A percentile compares a stretch with the other conserved stretches of the same genome.
These are phyloP conservation scores for Fusarium gaditjirri DNA, from an alignment of 2,329 filamentous ascomycete species.

Conservation along the genomic window DNA sequence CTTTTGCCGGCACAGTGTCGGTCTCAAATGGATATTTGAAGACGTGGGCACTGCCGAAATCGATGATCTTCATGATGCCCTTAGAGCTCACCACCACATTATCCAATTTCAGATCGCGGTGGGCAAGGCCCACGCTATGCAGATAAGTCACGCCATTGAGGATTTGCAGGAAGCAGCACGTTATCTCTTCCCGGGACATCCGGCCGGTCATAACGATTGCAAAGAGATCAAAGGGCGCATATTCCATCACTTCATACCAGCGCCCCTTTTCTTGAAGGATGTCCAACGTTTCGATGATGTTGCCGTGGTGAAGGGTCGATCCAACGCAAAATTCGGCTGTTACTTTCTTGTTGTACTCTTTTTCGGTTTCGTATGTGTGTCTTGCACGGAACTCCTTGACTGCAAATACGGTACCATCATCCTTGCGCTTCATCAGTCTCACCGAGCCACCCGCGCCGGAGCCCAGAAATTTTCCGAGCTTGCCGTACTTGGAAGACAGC, in stretches of 20 bases:
- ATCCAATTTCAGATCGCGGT: conserved; percentile 95
- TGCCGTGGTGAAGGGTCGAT: conserved; percentile 95
- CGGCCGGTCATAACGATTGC: conserved; percentile 99
- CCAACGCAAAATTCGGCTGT: conserved; percentile 99
- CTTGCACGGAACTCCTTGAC: conserved; percentile 96
- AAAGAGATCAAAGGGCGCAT: conserved; percentile 94
- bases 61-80: conserved; percentile 99
- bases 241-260: conserved; percentile 99
- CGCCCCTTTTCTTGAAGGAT: conserved; percentile 93
- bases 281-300: conserved; percentile 97
- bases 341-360: conserved; percentile 97
- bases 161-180: conserved; percentile 93
- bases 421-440: conserved; percentile 90
- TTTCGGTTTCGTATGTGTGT: conserved; percentile 92
- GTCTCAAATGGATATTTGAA: conserved; percentile 98
- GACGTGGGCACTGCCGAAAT: conserved; percentile 97
- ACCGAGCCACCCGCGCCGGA: conserved; percentile 96
- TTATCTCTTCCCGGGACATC: conserved; percentile 91
- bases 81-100: conserved; percentile 97
- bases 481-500: conserved; percentile 90
- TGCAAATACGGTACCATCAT: conserved; percentile 92
- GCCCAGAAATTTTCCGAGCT: conserved; percentile 92
- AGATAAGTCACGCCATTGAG: conserved; percentile 93
- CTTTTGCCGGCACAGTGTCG: conserved; percentile 57
- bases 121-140: conserved; percentile 93